These are phyloP conservation scores for Tuber calosporum DNA, from an alignment of 495 filamentous ascomycete species.

Conservation along the genomic window DNA sequence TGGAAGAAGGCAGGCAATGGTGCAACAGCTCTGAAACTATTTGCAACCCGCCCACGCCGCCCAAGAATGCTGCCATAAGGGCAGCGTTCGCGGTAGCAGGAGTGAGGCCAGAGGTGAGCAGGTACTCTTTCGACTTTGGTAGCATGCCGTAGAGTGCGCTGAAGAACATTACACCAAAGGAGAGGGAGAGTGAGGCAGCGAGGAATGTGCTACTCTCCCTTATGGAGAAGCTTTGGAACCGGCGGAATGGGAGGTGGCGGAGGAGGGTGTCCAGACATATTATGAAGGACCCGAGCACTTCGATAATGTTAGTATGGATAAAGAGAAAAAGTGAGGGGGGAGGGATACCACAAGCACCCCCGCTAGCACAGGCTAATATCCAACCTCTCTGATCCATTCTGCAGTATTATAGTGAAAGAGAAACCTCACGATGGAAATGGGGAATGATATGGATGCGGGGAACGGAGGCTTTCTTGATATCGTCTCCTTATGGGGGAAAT, in stretches of 20 bases:
- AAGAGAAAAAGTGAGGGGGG: not conserved
- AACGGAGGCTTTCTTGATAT: not conserved
- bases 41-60: constrained; percentile 77
- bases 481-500: not conserved
- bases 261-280: constrained; percentile 79
- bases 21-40: constrained; percentile 73
- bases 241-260: constrained; percentile 53
- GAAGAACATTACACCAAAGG: constrained; percentile 97
- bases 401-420: not conserved
- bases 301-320: constrained; percentile 42
- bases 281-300: constrained; percentile 65
- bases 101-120: constrained; percentile 59
- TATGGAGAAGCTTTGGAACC: constrained; percentile 71
- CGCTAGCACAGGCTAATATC: constrained; percentile 83
- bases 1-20: constrained; percentile 77
- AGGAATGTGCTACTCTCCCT: constrained; percentile 82
- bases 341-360: constrained; percentile 50
- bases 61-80: constrained; percentile 69
- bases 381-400: constrained; percentile 52
- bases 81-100: constrained; percentile 61
- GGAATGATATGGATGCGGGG: not conserved
- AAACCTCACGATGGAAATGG: not conserved
- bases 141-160: constrained; percentile 93
- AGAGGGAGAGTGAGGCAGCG: constrained; percentile 79
- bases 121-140: constrained; percentile 69